Evolutionary conservation across 495 filamentous ascomycete genomes (phyloP).

Genomic region (Cercophora sp.): DNA sequence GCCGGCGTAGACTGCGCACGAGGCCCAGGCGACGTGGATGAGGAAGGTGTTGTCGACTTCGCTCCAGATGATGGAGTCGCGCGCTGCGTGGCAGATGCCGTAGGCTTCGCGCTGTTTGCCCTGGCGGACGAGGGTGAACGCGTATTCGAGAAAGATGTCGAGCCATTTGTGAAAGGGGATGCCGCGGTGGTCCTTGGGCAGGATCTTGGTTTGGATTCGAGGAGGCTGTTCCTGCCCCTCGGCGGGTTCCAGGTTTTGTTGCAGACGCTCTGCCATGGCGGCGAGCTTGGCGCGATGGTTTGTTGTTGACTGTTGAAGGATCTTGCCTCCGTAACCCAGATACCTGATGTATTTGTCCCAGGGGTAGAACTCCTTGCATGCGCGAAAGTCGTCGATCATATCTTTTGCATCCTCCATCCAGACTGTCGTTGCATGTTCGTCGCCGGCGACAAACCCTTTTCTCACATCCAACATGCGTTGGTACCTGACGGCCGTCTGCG

Average conservation of each 20-base stretch:
- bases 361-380: conserved; percentile 72
- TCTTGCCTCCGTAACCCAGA: conserved; percentile 56
- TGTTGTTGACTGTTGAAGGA: conserved; percentile 42
- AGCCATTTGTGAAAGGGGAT: conserved; percentile 81
- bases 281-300: conserved; percentile 55
- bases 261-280: conserved; percentile 64
- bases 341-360: conserved; percentile 67
- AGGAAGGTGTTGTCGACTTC: conserved; percentile 62
- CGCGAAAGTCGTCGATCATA: conserved; percentile 75
- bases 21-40: conserved; percentile 77
- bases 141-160: conserved; percentile 84
- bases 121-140: conserved; percentile 62
- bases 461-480: conserved; percentile 50
- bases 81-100: conserved; percentile 65
- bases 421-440: conserved; percentile 49
- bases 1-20: conserved; percentile 73
- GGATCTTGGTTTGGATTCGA: conserved; percentile 35
- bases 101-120: conserved; percentile 63
- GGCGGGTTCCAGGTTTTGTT: conserved; percentile 43
- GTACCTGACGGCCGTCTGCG: conserved; percentile 57
- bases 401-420: conserved; percentile 75
- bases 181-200: conserved; percentile 62
- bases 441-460: conserved; percentile 47
- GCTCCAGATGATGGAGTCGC: conserved; percentile 75
- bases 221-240: conserved; percentile 19